Percentiles rank a stretch among this genome's conserved stretches.
phyloP scores from a whole-genome alignment of 1,139 yeast genomes.

The Zhuliangozyma blackwelliae region DNA sequence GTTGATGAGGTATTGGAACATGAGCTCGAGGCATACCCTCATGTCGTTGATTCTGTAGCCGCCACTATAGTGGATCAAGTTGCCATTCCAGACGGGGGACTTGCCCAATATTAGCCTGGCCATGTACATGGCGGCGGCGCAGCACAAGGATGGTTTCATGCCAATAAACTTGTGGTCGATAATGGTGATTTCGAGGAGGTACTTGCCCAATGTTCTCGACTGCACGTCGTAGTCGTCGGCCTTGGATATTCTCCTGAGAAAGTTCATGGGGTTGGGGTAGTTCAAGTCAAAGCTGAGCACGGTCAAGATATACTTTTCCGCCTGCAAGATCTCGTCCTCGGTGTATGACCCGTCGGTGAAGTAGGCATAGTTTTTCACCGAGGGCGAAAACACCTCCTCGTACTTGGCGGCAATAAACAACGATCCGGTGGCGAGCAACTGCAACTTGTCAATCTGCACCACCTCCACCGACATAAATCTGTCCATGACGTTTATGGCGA shows the following conservation, averaged over 20 bases:
- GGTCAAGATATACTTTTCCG: constrained; percentile 78
- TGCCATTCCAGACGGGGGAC: constrained; percentile 73
- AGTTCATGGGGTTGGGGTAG: constrained; percentile 93
- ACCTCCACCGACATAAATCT: constrained; percentile 77
- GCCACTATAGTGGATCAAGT: constrained; percentile 84
- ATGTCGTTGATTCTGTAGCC: constrained; percentile 79
- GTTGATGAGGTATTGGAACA: constrained; percentile 71
- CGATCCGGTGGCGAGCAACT: constrained; percentile 86
- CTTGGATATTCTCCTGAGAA: constrained; percentile 84
- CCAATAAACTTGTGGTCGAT: constrained; percentile 82
- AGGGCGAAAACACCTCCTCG: constrained; percentile 91
- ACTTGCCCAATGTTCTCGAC: constrained; percentile 88
- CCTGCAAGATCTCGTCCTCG: constrained; percentile 81
- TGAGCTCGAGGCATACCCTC: constrained; percentile 65
- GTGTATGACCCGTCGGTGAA: constrained; percentile 83
- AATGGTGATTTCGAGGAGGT: constrained; percentile 74
- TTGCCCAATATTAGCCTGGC: constrained; percentile 76
- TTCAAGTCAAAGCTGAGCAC: constrained; percentile 74
- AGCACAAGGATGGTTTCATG: constrained; percentile 73
- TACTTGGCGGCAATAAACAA: constrained; percentile 91
- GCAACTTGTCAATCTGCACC: constrained; percentile 81
- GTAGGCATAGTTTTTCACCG: constrained; percentile 82
- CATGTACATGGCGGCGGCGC: constrained; percentile 90
- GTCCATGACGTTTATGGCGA: constrained; percentile 89
- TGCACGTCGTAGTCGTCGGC: constrained; percentile 95